These are phyloP conservation scores for Tremella mesenterica DNA, from an alignment of 768 basidiomycete genomes.

Conservation along the genomic window DNA sequence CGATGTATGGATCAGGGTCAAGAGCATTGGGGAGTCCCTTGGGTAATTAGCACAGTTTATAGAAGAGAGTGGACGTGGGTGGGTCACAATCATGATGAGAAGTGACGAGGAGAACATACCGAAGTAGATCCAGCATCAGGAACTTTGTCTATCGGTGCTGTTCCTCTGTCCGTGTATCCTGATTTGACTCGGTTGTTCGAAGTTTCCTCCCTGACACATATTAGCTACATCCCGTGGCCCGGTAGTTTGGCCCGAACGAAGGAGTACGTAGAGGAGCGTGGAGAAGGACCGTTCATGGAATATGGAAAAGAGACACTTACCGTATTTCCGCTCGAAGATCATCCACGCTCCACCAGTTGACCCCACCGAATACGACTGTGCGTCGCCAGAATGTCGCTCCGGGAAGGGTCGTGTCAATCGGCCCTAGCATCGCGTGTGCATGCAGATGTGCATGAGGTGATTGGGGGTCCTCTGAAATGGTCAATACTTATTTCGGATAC, in stretches of 20 bases:
- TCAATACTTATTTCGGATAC: neutral
- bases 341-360: constrained; percentile 33
- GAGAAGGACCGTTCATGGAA: neutral
- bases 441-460: constrained; percentile 32
- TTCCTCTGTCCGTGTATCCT: constrained; percentile 53
- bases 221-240: neutral
- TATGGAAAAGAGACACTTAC: constrained; percentile 8
- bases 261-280: neutral
- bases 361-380: constrained; percentile 27
- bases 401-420: constrained; percentile 20
- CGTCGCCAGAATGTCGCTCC: constrained; percentile 31
- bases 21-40: constrained; percentile 33
- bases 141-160: constrained; percentile 64
- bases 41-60: neutral
- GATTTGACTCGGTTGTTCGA: constrained; percentile 79
- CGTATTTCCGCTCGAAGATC: constrained; percentile 37
- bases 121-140: constrained; percentile 54
- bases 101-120: constrained; percentile 11
- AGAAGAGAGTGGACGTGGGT: neutral
- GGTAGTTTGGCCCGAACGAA: neutral
- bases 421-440: constrained; percentile 30
- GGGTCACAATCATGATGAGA: neutral
- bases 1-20: constrained; percentile 11
- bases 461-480: constrained; percentile 25
- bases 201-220: constrained; percentile 56